Percentiles rank a stretch among this genome's conserved stretches.
Evolutionary conservation across 306 rosid genomes (phyloP).

Genomic region (Trichosanthes truncata): DNA sequence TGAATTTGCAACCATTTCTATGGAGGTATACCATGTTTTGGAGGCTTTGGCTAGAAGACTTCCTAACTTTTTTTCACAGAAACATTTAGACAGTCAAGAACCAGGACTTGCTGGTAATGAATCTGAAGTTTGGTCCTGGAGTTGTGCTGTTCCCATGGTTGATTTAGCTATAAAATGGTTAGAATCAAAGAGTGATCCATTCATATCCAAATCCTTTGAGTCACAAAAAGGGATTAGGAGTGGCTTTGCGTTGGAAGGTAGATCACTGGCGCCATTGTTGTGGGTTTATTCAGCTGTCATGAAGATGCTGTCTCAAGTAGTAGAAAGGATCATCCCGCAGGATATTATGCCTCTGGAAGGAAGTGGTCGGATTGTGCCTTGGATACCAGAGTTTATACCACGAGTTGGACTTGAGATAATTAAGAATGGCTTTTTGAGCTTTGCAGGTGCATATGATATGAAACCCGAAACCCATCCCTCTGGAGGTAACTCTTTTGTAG

Average conservation of each 20-base stretch:
- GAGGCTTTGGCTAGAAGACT: conserved; percentile 75
- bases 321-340: conserved; percentile 52
- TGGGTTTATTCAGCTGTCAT: conserved; percentile 68
- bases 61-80: conserved; percentile 59
- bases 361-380: conserved; percentile 46
- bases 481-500: conserved; percentile 43
- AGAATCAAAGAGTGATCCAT: conserved; percentile 46
- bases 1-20: conserved; percentile 62
- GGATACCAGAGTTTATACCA: conserved; percentile 94
- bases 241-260: conserved; percentile 21
- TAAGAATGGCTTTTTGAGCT: conserved; percentile 39
- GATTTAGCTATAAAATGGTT: conserved; percentile 80
- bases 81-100: conserved; percentile 23
- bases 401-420: conserved; percentile 68
- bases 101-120: conserved; percentile 29
- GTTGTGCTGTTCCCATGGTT: conserved; percentile 82
- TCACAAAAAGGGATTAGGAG: conserved; percentile 20
- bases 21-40: conserved; percentile 72
- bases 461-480: conserved; percentile 21
- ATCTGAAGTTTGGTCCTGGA: conserved; percentile 82
- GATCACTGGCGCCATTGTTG: conserved; percentile 40
- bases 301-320: conserved; percentile 65
- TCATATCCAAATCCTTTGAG: conserved; percentile 35
- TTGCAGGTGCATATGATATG: conserved; percentile 25
- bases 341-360: conserved; percentile 26